phyloP scores from a whole-genome alignment of 257 asterid species.

The Schizonepeta tenuifolia region DNA sequence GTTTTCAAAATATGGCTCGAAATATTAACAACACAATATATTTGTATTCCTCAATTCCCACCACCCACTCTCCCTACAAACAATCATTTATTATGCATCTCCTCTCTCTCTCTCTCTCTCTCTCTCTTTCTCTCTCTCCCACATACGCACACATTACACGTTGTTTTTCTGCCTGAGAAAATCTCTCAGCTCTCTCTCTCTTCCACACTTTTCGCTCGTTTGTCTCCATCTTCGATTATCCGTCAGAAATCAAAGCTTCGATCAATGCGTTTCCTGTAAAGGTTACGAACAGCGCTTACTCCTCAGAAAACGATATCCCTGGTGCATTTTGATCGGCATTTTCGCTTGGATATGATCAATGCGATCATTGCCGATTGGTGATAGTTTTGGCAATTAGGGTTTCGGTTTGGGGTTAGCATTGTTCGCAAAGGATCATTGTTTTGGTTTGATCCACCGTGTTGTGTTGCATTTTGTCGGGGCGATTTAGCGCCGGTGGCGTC shows the following conservation, averaged over 20 bases:
- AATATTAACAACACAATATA: background rate
- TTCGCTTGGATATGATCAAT: slow-evolving; percentile 27
- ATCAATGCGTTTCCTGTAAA: slow-evolving; percentile 5
- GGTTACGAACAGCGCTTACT: background rate
- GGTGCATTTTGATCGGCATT: slow-evolving; percentile 22
- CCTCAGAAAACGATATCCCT: background rate
- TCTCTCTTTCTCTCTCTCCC: background rate
- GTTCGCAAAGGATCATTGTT: slow-evolving; percentile 33
- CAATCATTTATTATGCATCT: too few relatives aligned
- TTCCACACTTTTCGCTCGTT: slow-evolving; percentile 34
- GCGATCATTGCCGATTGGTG: slow-evolving; percentile 38
- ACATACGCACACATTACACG: slow-evolving; percentile 22
- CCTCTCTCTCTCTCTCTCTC: too few relatives aligned
- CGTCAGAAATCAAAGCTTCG: slow-evolving; percentile 25
- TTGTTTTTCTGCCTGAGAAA: background rate
- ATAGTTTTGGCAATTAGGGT: slow-evolving; percentile 48
- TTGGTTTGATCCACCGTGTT: slow-evolving; percentile 29
- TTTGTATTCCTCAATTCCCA: slow-evolving; percentile 22
- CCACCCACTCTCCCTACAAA: slow-evolving; percentile 4
- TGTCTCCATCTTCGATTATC: slow-evolving; percentile 10
- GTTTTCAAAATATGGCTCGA: background rate
- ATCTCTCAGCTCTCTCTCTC: slow-evolving; percentile 19
- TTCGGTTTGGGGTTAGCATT: slow-evolving; percentile 38
- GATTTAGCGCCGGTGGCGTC: slow-evolving; percentile 26
- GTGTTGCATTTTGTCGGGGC: slow-evolving; percentile 3